Percentiles rank a stretch among this genome's conserved stretches.
Evolutionary conservation across 192 early-diverging fungal species (phyloP).

Genomic region (Obelidium mucronatum): DNA sequence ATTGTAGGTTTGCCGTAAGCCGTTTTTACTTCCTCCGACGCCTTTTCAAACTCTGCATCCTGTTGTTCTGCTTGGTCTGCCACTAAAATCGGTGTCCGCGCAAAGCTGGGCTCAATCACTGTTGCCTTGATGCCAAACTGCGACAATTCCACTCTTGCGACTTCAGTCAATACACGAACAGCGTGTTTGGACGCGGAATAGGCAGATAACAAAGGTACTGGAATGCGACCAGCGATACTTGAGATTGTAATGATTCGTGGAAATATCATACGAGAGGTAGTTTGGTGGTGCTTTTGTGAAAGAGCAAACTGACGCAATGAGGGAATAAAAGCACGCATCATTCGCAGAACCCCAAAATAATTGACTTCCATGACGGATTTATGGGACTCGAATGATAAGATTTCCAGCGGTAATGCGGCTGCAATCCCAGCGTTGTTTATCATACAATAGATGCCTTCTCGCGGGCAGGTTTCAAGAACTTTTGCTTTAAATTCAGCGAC

Average conservation of each 20-base stretch:
- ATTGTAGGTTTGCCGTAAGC: slow-evolving; percentile 5
- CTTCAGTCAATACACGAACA: slow-evolving; percentile 49
- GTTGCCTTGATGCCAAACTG: slow-evolving; percentile 55
- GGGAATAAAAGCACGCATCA: slow-evolving; percentile 43
- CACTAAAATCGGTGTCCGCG: slow-evolving; percentile 19
- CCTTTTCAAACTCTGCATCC: background rate
- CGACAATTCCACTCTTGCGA: slow-evolving; percentile 53
- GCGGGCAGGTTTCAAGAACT: background rate
- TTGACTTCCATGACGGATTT: slow-evolving; percentile 40
- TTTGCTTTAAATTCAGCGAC: slow-evolving; percentile 23
- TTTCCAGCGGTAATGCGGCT: slow-evolving; percentile 29
- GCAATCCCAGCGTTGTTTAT: slow-evolving; percentile 50
- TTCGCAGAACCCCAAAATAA: slow-evolving; percentile 46
- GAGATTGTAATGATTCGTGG: slow-evolving; percentile 48
- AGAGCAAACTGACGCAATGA: slow-evolving; percentile 23
- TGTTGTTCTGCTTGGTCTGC: background rate
- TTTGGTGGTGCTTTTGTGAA: background rate
- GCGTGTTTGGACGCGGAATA: slow-evolving; percentile 59
- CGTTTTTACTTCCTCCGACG: slow-evolving; percentile 10
- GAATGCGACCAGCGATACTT: slow-evolving; percentile 38
- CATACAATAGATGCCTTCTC: slow-evolving; percentile 35
- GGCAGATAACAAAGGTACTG: slow-evolving; percentile 22
- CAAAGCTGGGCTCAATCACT: slow-evolving; percentile 45
- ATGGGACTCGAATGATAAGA: slow-evolving; percentile 16
- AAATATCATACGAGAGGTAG: background rate